phyloP scores from a whole-genome alignment of 1,284 basidiomycete species.

The Cerrena zonata region DNA sequence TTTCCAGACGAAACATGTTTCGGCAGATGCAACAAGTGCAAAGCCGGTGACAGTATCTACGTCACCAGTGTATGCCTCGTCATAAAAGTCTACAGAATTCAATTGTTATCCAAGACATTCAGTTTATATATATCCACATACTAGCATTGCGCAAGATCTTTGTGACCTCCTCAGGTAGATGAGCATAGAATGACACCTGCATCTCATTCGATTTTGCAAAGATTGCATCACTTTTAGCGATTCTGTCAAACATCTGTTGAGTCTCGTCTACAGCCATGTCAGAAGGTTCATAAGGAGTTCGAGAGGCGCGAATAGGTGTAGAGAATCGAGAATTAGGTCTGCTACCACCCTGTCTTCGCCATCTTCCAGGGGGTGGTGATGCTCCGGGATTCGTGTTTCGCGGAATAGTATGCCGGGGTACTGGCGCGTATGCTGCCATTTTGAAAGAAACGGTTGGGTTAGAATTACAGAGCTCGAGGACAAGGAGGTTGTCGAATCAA shows the following conservation, averaged over 20 bases:
- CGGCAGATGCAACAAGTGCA: constrained; percentile 62
- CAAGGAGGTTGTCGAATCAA: not conserved
- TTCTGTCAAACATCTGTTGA: constrained; percentile 24
- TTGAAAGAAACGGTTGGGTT: constrained; percentile 1
- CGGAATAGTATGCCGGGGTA: constrained; percentile 21
- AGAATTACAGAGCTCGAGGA: too few species aligned
- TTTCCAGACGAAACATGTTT: constrained; percentile 79
- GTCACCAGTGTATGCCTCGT: constrained; percentile 61
- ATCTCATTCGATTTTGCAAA: constrained; percentile 73
- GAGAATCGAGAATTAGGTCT: constrained; percentile 18
- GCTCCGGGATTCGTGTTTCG: constrained; percentile 18
- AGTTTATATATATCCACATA: constrained; percentile 23
- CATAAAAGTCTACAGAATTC: constrained; percentile 51
- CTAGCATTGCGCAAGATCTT: constrained; percentile 64
- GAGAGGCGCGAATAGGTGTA: constrained; percentile 20
- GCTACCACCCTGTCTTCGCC: constrained; percentile 15
- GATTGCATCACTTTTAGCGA: constrained; percentile 41
- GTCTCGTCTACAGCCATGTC: constrained; percentile 63
- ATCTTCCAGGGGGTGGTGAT: constrained; percentile 21
- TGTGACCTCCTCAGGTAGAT: constrained; percentile 67
- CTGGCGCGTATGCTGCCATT: constrained; percentile 25
- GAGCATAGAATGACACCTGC: constrained; percentile 61
- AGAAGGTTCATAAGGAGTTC: constrained; percentile 16
- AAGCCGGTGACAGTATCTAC: constrained; percentile 69
- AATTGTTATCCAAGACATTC: not conserved